A percentile compares a stretch with the other conserved stretches of the same genome.
Conservation (phyloP, 768 basidiomycete genomes). For the Fistulinella prunicolor region DNA sequence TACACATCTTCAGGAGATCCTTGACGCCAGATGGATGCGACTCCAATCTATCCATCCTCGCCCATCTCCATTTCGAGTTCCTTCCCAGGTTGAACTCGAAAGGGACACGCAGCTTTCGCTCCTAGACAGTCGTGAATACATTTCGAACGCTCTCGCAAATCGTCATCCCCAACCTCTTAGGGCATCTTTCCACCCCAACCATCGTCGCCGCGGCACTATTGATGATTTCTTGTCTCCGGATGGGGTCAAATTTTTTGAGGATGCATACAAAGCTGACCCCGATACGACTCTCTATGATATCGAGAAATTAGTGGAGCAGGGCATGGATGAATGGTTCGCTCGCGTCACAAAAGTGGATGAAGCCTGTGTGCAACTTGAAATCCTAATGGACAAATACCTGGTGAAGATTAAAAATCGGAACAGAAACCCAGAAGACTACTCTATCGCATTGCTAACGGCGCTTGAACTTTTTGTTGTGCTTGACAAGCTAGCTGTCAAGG, state of each 20-base stretch:
- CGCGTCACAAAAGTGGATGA: background rate
- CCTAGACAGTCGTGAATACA: conserved; percentile 23
- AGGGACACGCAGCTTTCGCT: conserved; percentile 36
- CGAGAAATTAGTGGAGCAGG: conserved; percentile 30
- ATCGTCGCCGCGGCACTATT: conserved; percentile 8
- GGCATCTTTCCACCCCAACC: background rate
- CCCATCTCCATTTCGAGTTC: conserved; percentile 17
- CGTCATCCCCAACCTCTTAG: conserved; percentile 7
- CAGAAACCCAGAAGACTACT: conserved; percentile 34
- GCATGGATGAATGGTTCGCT: conserved; percentile 33
- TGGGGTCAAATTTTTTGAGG: background rate
- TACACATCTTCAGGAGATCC: conserved; percentile 2
- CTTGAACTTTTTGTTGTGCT: conserved; percentile 36
- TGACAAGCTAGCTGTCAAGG: conserved; percentile 22
- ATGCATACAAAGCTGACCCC: conserved; percentile 2
- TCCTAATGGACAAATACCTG: conserved; percentile 29
- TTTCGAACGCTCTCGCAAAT: conserved; percentile 19
- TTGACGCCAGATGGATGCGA: conserved; percentile 34
- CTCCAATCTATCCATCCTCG: conserved; percentile 29
- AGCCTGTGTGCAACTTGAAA: conserved; percentile 15
- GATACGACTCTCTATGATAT: conserved; percentile 34
- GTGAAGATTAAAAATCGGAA: background rate
- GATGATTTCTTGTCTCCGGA: conserved; percentile 14
- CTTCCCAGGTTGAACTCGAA: conserved; percentile 1
- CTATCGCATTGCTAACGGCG: conserved; percentile 38